Evolutionary conservation across 2,329 filamentous ascomycete genomes (phyloP), one percentile per base, ranked within the genome.

Genomic region (Acarospora socialis): DNA sequence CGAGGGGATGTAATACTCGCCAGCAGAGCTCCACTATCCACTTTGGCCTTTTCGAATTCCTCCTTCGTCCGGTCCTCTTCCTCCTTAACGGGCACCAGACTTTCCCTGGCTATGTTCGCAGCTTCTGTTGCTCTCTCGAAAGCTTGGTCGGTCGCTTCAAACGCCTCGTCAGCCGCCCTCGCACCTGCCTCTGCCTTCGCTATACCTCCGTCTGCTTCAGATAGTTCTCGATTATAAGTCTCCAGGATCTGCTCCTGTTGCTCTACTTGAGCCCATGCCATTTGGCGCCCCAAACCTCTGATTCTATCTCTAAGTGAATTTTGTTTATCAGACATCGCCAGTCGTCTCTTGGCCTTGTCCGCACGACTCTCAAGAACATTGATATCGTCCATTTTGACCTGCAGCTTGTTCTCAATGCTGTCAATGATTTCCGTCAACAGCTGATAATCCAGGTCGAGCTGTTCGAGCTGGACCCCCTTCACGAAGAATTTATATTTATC

Each of bases 401-500:
- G 57, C 1, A 82, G 57, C 43, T 78, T 80, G 19, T 61, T 62
- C 34, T 77, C 67, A 36, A 77, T 81, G 20, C 70, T 70, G 41
- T 93, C 80, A 13, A 90, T 64, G 3, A 72, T 77, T 42, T 92
- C 78, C 38, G 79, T 74, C 9, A 94, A 73, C 35, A 93, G 63
- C 36, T 76, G 72, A 54, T 98, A 98, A 49, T 98, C 90, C 39
- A 82, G 77, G 50, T 93, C 83, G 7, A 98, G 66, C 45, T 87
- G 78, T 51, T 95, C 83, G 1, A 98, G 69, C 46, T 95, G 86
- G 0, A 93, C 92, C 16, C 90, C 90, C 46, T 86, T 83, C 38
- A 93, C 70, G 50, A 98, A 98, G 48, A 94, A 94, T 44, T 82
- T 90, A 64, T 95, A 98, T 52, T 98, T 98, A 38, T 87, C 76